These are phyloP conservation scores for Avena insularis DNA, from an alignment of 176 grass and related monocot species.

Conservation along the genomic window DNA sequence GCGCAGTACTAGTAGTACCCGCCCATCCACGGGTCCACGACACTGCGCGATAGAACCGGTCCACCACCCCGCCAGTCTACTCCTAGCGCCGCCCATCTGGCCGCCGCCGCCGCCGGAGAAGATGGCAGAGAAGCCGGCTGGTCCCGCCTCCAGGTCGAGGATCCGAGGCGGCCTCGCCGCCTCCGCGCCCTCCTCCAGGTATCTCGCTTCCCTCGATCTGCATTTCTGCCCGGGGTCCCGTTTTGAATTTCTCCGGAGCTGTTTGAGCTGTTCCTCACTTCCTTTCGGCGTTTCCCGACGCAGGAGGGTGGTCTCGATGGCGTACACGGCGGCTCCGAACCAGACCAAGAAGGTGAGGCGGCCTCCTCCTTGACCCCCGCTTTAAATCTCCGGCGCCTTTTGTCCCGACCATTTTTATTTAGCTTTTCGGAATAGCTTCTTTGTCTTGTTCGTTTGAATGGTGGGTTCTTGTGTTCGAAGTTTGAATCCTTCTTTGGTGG, in stretches of 20 bases:
- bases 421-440: slow-evolving; percentile 40
- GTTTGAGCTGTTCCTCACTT: neutral
- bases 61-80: slow-evolving; percentile 36
- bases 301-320: slow-evolving; percentile 52
- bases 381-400: slow-evolving; percentile 20
- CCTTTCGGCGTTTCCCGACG: neutral
- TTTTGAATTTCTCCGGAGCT: slow-evolving; percentile 40
- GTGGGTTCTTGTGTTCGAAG: slow-evolving; percentile 31
- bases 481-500: slow-evolving; percentile 16
- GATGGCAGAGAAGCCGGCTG: slow-evolving; percentile 55
- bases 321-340: slow-evolving; percentile 48
- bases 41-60: slow-evolving; percentile 37
- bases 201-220: slow-evolving; percentile 52
- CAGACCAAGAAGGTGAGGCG: slow-evolving; percentile 51
- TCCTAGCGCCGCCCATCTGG: slow-evolving; percentile 10
- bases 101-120: slow-evolving; percentile 24
- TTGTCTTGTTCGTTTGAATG: slow-evolving; percentile 33
- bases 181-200: slow-evolving; percentile 54
- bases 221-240: slow-evolving; percentile 19
- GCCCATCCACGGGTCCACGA: slow-evolving; percentile 51
- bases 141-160: slow-evolving; percentile 35
- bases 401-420: neutral
- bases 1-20: neutral
- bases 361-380: neutral
- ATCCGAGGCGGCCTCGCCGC: slow-evolving; percentile 47